These are phyloP conservation scores for Neonectria ditissima DNA, from an alignment of 2,329 filamentous ascomycete genomes.

Conservation along the genomic window DNA sequence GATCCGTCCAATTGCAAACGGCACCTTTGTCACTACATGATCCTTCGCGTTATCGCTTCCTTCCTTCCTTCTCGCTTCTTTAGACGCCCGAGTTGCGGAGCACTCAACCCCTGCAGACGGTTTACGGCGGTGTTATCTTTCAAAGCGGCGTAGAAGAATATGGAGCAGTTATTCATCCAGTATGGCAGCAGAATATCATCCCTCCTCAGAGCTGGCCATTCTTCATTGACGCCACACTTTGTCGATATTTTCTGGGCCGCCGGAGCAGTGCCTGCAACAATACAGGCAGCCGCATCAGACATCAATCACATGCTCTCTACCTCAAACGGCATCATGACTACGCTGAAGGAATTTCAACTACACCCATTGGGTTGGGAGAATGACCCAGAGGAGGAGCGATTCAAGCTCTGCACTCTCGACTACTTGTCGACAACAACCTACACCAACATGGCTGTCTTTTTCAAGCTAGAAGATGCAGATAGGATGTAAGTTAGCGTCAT, in stretches of 20 bases:
- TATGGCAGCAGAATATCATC: no score
- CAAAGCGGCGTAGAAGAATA: not conserved
- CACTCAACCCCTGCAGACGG: not conserved
- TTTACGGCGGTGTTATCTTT: not conserved
- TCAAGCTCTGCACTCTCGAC: slow-evolving; percentile 27
- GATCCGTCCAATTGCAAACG: slow-evolving; percentile 29
- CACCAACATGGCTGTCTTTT: slow-evolving; percentile 25
- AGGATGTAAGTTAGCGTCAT: slow-evolving; percentile 12
- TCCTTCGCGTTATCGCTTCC: not conserved
- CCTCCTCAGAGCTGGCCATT: no score
- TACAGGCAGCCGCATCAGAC: not conserved
- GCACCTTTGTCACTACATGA: not conserved
- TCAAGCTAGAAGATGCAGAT: slow-evolving; percentile 16
- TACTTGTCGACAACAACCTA: slow-evolving; percentile 29
- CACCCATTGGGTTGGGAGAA: slow-evolving; percentile 28
- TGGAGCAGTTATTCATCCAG: not conserved
- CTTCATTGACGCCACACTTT: no score
- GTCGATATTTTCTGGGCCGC: not conserved
- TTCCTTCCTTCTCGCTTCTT: not conserved
- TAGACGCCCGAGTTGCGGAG: not conserved
- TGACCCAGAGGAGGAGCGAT: slow-evolving; percentile 31
- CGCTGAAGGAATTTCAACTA: slow-evolving; percentile 24
- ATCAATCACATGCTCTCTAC: not conserved
- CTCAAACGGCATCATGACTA: slow-evolving; percentile 14
- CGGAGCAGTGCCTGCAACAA: not conserved